These are phyloP conservation scores for Alternaria viburni DNA, from an alignment of 2,329 filamentous ascomycete species.

Conservation along the genomic window DNA sequence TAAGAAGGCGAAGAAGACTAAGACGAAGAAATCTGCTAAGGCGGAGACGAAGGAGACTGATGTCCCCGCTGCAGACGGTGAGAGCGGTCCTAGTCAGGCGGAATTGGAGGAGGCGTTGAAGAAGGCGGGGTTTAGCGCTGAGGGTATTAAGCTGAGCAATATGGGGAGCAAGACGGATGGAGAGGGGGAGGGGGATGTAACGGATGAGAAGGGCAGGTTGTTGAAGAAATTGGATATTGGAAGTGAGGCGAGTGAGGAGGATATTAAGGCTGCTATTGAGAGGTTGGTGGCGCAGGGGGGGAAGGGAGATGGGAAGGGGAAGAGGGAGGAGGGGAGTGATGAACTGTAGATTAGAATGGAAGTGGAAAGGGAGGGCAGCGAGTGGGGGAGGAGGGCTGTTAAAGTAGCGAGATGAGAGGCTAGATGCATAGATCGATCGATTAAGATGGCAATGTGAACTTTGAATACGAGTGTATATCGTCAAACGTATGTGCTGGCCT, in stretches of 20 bases:
- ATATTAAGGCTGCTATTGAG: conserved; percentile 58
- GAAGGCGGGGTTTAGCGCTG: conserved; percentile 41
- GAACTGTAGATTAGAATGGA: conserved; percentile 30
- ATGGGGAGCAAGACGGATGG: conserved; percentile 21
- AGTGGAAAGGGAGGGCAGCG: too few species aligned
- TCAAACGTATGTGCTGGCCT: too few species aligned
- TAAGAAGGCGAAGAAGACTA: conserved; percentile 18
- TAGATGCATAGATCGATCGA: too few species aligned
- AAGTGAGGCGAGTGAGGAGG: conserved; percentile 46
- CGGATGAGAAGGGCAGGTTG: conserved; percentile 18
- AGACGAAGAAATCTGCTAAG: conserved; percentile 29
- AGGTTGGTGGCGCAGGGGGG: conserved; percentile 14
- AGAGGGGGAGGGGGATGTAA: not conserved
- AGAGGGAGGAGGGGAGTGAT: conserved; percentile 23
- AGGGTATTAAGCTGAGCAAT: conserved; percentile 31
- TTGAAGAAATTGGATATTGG: conserved; percentile 33
- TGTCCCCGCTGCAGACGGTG: conserved; percentile 25
- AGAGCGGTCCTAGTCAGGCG: conserved; percentile 35
- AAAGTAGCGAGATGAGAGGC: too few species aligned
- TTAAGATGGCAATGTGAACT: too few species aligned
- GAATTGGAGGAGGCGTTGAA: conserved; percentile 39
- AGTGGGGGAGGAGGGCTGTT: too few species aligned
- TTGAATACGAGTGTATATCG: too few species aligned
- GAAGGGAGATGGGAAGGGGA: not conserved
- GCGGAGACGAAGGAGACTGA: conserved; percentile 31